Percentiles rank a stretch among this genome's conserved stretches.
Conservation (phyloP, 257 asterid genomes). For the Solanum sparsipilum region DNA sequence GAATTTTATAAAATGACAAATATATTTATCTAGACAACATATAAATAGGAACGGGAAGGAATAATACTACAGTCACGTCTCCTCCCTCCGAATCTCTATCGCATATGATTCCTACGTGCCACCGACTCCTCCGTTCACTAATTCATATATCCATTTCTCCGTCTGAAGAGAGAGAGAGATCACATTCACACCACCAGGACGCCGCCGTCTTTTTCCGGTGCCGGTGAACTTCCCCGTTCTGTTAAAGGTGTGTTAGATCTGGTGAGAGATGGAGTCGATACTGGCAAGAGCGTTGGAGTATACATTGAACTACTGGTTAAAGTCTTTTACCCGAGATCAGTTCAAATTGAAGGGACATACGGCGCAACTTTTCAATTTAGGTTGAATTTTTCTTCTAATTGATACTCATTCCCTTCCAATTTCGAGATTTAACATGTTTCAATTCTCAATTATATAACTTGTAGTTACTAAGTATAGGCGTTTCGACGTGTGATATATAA, state of each 20-base stretch:
- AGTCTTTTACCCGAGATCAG: slow-evolving; percentile 90
- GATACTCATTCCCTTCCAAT: background rate
- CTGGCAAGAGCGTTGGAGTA: slow-evolving; percentile 87
- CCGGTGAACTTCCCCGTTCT: background rate
- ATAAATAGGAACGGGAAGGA: no score
- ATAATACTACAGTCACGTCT: background rate
- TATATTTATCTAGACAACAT: no score
- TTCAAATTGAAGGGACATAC: slow-evolving; percentile 90
- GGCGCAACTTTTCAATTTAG: slow-evolving; percentile 51
- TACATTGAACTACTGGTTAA: slow-evolving; percentile 91
- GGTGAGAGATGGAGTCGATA: slow-evolving; percentile 64
- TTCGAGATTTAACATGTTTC: background rate
- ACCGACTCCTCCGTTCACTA: background rate
- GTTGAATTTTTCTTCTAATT: slow-evolving; percentile 12
- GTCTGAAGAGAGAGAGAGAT: background rate
- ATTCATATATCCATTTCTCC: slow-evolving; percentile 12
- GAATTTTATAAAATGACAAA: no score
- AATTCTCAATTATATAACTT: background rate
- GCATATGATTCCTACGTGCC: slow-evolving; percentile 54
- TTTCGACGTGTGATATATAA: no score
- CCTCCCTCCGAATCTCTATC: slow-evolving; percentile 9
- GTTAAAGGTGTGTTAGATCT: background rate
- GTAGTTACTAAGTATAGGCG: no score
- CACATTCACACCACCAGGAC: slow-evolving; percentile 4
- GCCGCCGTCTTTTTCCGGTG: background rate